These are phyloP conservation scores for Agaricus subrufescens DNA, from an alignment of 768 basidiomycete species.

Conservation along the genomic window DNA sequence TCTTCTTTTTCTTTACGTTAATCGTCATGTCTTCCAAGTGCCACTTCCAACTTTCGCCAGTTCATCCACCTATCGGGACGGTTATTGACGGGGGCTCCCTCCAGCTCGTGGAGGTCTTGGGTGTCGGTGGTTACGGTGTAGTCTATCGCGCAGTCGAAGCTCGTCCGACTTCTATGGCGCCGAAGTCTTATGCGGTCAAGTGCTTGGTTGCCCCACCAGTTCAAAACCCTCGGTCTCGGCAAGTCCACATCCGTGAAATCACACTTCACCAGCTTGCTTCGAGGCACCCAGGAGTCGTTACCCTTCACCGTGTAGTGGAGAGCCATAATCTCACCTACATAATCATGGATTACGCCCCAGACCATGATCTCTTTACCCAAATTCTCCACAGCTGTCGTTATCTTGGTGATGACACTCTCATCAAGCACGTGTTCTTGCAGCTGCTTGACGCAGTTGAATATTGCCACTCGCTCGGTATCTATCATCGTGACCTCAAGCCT, in stretches of 20 bases:
- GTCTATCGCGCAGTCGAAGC: slow-evolving; percentile 87
- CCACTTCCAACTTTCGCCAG: slow-evolving; percentile 35
- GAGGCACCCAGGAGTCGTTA: slow-evolving; percentile 81
- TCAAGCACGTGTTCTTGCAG: slow-evolving; percentile 92
- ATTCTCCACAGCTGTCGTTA: slow-evolving; percentile 81
- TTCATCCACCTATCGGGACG: slow-evolving; percentile 66
- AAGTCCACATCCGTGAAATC: slow-evolving; percentile 90
- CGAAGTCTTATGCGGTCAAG: slow-evolving; percentile 84
- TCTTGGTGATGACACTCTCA: slow-evolving; percentile 82
- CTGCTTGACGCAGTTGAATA: slow-evolving; percentile 94
- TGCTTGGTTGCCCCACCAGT: slow-evolving; percentile 65
- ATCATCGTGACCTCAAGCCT: slow-evolving; percentile 97
- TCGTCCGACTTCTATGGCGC: slow-evolving; percentile 33
- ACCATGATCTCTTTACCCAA: slow-evolving; percentile 95
- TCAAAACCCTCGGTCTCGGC: slow-evolving; percentile 57
- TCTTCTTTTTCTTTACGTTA: slow-evolving; percentile 15
- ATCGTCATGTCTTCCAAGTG: slow-evolving; percentile 32
- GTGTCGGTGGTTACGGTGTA: slow-evolving; percentile 93
- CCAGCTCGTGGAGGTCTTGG: slow-evolving; percentile 85
- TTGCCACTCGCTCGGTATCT: slow-evolving; percentile 90
- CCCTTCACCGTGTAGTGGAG: slow-evolving; percentile 88
- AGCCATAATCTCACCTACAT: slow-evolving; percentile 83
- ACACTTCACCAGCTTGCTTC: slow-evolving; percentile 78
- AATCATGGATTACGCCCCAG: slow-evolving; percentile 91
- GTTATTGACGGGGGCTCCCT: slow-evolving; percentile 84